Conservation (phyloP, 495 filamentous ascomycete genomes). For the Penicillium desertorum region DNA sequence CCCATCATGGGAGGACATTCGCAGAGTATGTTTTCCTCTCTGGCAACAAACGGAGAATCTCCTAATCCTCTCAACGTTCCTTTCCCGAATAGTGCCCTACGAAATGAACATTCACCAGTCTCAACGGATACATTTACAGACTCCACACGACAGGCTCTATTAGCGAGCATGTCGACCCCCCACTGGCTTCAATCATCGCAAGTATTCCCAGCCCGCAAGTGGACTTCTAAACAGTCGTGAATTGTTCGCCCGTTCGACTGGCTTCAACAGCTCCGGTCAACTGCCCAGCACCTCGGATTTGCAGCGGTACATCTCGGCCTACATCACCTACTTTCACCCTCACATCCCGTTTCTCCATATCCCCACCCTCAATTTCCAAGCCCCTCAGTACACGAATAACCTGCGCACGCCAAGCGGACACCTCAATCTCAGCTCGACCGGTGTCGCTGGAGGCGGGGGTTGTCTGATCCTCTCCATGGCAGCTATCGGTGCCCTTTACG, state of each 20-base stretch:
- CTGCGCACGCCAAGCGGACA: constrained; percentile 54
- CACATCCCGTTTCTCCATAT: constrained; percentile 93
- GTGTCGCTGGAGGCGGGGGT: constrained; percentile 76
- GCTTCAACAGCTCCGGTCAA: constrained; percentile 51
- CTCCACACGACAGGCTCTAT: constrained; percentile 82
- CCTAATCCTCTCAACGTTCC: constrained; percentile 55
- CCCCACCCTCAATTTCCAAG: constrained; percentile 88
- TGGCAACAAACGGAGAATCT: constrained; percentile 57
- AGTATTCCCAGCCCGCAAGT: constrained; percentile 72
- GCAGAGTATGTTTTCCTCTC: constrained; percentile 57
- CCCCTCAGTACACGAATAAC: constrained; percentile 63
- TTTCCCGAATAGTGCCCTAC: constrained; percentile 53
- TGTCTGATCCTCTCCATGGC: constrained; percentile 95
- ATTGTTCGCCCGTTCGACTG: constrained; percentile 46
- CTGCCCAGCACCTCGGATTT: constrained; percentile 89
- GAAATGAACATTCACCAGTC: constrained; percentile 62
- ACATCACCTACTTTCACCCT: constrained; percentile 92
- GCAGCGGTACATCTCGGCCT: constrained; percentile 87
- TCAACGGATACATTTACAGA: constrained; percentile 88
- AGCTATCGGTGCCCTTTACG: constrained; percentile 93
- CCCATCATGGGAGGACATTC: constrained; percentile 51
- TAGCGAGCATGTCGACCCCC: constrained; percentile 78
- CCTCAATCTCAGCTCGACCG: constrained; percentile 57
- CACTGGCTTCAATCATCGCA: constrained; percentile 68
- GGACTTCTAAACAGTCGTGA: constrained; percentile 45